phyloP scores from a whole-genome alignment of 2,329 filamentous ascomycete species.

The Cytospora leucostoma region DNA sequence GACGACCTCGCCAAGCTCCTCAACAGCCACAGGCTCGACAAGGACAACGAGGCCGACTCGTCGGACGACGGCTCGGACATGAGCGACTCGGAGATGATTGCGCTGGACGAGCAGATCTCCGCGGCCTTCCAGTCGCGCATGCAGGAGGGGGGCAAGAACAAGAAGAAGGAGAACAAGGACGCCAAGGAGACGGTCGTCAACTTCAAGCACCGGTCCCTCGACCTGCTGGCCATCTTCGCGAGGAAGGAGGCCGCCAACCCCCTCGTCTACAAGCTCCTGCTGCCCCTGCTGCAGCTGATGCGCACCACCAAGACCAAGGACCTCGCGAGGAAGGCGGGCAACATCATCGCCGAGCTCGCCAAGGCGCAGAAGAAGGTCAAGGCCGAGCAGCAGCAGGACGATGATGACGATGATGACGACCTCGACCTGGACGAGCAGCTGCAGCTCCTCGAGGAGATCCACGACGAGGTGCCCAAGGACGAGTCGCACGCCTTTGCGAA shows the following conservation, averaged over 20 bases:
- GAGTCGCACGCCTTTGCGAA: constrained; percentile 70
- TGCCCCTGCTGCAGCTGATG: constrained; percentile 75
- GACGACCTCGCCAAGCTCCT: constrained; percentile 55
- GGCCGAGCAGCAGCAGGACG: constrained; percentile 44
- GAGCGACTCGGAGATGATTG: constrained; percentile 95
- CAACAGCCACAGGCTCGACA: constrained; percentile 67
- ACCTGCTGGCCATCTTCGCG: constrained; percentile 82
- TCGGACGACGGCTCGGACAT: constrained; percentile 75
- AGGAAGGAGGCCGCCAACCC: constrained; percentile 72
- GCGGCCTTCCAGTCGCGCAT: constrained; percentile 82
- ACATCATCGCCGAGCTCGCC: constrained; percentile 72
- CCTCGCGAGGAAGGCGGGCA: constrained; percentile 70
- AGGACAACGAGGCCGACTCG: constrained; percentile 56
- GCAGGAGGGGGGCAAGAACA: constrained; percentile 60
- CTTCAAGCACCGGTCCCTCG: constrained; percentile 92
- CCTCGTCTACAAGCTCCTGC: constrained; percentile 67
- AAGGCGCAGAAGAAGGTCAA: constrained; percentile 64
- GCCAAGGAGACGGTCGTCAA: constrained; percentile 87
- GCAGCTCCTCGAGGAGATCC: constrained; percentile 64
- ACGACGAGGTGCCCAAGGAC: constrained; percentile 65
- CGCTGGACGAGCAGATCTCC: constrained; percentile 77
- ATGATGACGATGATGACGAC: constrained; percentile 39
- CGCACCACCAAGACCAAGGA: constrained; percentile 76
- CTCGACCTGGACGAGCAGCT: constrained; percentile 49
- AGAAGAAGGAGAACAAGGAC: constrained; percentile 83